Evolutionary conservation across 495 filamentous ascomycete species (phyloP), one percentile per base, ranked within the genome.

Genomic region (Penicillium longicatenatum): DNA sequence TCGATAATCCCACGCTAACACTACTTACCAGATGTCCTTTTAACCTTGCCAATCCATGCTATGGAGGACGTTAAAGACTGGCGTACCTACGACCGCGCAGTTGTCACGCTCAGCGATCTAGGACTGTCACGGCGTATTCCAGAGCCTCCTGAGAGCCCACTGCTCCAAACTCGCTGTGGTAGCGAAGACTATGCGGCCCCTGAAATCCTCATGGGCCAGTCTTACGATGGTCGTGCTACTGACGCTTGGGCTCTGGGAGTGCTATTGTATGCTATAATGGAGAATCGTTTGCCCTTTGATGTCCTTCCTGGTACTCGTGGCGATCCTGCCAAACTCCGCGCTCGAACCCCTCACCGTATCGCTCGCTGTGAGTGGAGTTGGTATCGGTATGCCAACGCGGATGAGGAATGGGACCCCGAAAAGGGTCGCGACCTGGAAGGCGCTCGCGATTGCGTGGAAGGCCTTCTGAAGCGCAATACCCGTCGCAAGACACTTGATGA

Each of bases 221-320:
- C 91, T 6, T 98, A 98, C 68, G 94, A 98, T 69, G 94, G 95
- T 33, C 92, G 95, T 19, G 80, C 84, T 7, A 93, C 90, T 4
- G 94, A 98, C 65, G 92, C 92, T 19, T 98, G 94, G 94, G 93
- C 93, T 1, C 81, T 97, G 6, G 94, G 94, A 47, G 94, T 98
- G 3, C 74, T 97, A 9, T 82, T 98, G 1, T 98, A 97, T 68
- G 91, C 95, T 9, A 85, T 98, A 20, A 87, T 98, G 75, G 94
- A 98, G 74, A 88, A 87, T 21, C 82, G 93, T 44, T 75, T 98
- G 37, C 95, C 94, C 0, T 98, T 98, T 59, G 94, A 98, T 70
- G 90, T 90, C 7, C 76, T 85, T 1, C 90, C 93, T 0, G 86
- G 86, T 11, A 86, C 86, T 41, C 79, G 83, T 39, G 89, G 91